Evolutionary conservation across 2,329 filamentous ascomycete genomes (phyloP).

Genomic region (Ophiocordyceps sinensis): DNA sequence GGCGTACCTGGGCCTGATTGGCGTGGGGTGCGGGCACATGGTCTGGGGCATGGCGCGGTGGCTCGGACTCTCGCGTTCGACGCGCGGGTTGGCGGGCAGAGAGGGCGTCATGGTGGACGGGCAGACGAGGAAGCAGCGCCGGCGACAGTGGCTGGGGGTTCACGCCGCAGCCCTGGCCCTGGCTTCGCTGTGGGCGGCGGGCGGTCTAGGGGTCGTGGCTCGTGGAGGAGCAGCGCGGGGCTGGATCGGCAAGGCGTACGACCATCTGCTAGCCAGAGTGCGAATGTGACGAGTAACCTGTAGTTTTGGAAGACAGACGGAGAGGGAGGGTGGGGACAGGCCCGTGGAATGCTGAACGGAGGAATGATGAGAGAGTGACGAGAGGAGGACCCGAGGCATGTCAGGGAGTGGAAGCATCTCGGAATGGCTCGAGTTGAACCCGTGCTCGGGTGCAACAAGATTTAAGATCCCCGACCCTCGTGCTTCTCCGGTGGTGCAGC

Average conservation of each 20-base stretch:
- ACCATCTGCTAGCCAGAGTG: conserved; percentile 39
- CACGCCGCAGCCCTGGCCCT: conserved; percentile 47
- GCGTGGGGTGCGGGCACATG: conserved; percentile 59
- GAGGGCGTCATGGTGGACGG: conserved; percentile 30
- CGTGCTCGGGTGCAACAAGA: no score
- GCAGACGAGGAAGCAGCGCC: conserved; percentile 36
- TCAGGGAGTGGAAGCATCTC: no score
- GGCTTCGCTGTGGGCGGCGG: conserved; percentile 63
- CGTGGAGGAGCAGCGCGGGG: conserved; percentile 53
- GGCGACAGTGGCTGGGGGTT: conserved; percentile 55
- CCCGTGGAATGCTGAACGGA: no score
- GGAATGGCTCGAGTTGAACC: no score
- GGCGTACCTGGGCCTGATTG: conserved; percentile 56
- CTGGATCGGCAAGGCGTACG: conserved; percentile 71
- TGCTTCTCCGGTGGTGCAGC: no score
- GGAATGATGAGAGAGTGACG: no score
- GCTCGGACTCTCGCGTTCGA: conserved; percentile 49
- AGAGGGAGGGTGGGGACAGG: neutral
- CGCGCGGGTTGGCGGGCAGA: conserved; percentile 30
- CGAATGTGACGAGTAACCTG: conserved; percentile 13
- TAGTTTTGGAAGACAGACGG: neutral
- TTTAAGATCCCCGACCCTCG: no score
- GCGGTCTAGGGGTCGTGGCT: conserved; percentile 65
- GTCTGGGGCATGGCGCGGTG: conserved; percentile 78
- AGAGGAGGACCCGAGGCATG: no score